Percentiles rank a stretch among this genome's conserved stretches.
phyloP scores from a whole-genome alignment of 1,284 basidiomycete species.

The Anthracocystis setariae region DNA sequence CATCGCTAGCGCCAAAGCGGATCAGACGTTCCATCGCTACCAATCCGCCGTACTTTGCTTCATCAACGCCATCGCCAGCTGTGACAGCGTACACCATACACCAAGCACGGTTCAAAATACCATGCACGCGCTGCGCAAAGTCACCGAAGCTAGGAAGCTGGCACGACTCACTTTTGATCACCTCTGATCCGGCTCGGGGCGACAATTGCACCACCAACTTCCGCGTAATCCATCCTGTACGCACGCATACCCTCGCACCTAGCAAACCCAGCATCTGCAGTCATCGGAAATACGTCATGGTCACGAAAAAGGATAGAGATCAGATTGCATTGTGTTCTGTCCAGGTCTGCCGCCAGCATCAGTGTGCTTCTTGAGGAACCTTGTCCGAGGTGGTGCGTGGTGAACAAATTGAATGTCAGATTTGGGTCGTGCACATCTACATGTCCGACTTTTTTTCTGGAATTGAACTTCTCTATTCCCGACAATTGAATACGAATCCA shows the following conservation, averaged over 20 bases:
- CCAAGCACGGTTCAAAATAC: slow-evolving; percentile 25
- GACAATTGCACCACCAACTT: not conserved
- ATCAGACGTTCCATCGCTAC: slow-evolving; percentile 26
- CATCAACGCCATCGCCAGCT: slow-evolving; percentile 30
- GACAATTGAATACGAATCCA: slow-evolving; percentile 8
- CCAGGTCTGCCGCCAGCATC: too few species aligned
- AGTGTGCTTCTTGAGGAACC: too few species aligned
- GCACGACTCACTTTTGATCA: slow-evolving; percentile 14
- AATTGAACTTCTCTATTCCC: too few species aligned
- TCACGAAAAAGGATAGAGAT: too few species aligned
- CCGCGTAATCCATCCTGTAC: too few species aligned
- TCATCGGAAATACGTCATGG: too few species aligned
- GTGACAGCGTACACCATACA: slow-evolving; percentile 25
- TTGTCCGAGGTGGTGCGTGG: too few species aligned
- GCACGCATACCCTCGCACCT: not conserved
- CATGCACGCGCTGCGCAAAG: slow-evolving; percentile 15
- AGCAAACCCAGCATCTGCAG: too few species aligned
- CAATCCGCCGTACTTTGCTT: slow-evolving; percentile 35
- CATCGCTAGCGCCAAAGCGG: slow-evolving; percentile 30
- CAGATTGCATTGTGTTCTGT: too few species aligned
- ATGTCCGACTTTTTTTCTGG: too few species aligned
- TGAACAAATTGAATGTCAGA: too few species aligned
- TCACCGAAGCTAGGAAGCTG: slow-evolving; percentile 20
- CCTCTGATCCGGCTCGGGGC: not conserved
- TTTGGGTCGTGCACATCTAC: too few species aligned